phyloP scores from a whole-genome alignment of 768 basidiomycete species.

The Mycena epipterygia region DNA sequence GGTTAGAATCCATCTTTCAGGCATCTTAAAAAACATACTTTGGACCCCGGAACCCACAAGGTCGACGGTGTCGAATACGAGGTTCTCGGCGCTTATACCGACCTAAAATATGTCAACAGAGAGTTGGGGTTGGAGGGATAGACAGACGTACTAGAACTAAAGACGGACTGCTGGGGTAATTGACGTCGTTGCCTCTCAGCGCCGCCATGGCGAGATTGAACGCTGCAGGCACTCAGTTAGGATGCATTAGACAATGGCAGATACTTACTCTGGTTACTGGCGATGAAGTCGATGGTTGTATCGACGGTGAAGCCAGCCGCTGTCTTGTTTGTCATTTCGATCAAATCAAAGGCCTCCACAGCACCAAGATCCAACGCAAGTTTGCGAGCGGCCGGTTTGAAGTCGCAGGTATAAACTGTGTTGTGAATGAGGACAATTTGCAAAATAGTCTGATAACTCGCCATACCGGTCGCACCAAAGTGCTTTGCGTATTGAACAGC shows the following conservation, averaged over 20 bases:
- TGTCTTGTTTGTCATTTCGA: conserved; percentile 32
- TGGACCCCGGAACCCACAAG: conserved; percentile 18
- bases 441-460: background rate
- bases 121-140: background rate
- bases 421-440: background rate
- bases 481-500: conserved; percentile 40
- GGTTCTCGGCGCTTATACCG: conserved; percentile 27
- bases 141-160: conserved; percentile 20
- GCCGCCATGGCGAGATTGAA: conserved; percentile 32
- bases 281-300: conserved; percentile 42
- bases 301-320: conserved; percentile 36
- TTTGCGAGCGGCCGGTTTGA: conserved; percentile 35
- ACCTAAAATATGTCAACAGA: background rate
- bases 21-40: background rate
- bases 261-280: conserved; percentile 37
- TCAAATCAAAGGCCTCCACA: conserved; percentile 34
- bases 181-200: conserved; percentile 26
- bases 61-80: conserved; percentile 27
- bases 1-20: background rate
- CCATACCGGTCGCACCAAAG: conserved; percentile 40
- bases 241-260: background rate
- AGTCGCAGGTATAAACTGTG: conserved; percentile 40
- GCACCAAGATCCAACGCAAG: conserved; percentile 42
- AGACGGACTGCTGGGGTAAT: conserved; percentile 24
- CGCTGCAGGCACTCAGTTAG: background rate